These are phyloP conservation scores for Candida sonorensis DNA, from an alignment of 805 yeast species.

Conservation along the genomic window DNA sequence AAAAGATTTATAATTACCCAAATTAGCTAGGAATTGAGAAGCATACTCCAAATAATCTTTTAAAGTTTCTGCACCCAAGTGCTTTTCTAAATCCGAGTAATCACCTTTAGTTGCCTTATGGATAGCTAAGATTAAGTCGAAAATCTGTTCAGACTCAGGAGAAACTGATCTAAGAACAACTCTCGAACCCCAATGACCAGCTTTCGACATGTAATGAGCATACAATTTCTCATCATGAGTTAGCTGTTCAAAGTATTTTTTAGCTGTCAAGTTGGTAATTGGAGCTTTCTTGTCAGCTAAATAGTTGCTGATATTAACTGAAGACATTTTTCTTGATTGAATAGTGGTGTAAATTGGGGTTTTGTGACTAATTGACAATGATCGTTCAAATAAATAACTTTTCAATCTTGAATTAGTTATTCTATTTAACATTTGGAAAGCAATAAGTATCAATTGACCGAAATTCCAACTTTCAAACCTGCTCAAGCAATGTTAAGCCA, in stretches of 20 bases:
- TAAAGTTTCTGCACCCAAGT: slow-evolving; percentile 31
- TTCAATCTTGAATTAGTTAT: background rate
- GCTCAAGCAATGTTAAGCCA: too few species aligned
- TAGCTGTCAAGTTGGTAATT: slow-evolving; percentile 61
- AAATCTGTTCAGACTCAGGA: slow-evolving; percentile 71
- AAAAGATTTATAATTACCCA: slow-evolving; percentile 79
- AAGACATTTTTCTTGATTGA: background rate
- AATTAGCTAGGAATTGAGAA: slow-evolving; percentile 66
- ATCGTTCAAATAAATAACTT: too few species aligned
- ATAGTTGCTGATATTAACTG: slow-evolving; percentile 20
- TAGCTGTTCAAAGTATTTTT: slow-evolving; percentile 60
- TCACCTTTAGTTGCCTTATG: slow-evolving; percentile 48
- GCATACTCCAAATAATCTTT: slow-evolving; percentile 59
- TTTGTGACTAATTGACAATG: background rate
- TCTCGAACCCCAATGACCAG: slow-evolving; percentile 78
- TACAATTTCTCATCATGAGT: slow-evolving; percentile 55
- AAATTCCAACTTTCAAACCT: too few species aligned
- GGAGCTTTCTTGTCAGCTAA: slow-evolving; percentile 65
- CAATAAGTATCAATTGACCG: too few species aligned
- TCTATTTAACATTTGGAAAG: background rate
- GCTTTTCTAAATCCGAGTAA: slow-evolving; percentile 29
- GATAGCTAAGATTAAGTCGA: slow-evolving; percentile 57
- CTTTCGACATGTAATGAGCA: slow-evolving; percentile 79
- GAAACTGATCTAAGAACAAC: slow-evolving; percentile 77
- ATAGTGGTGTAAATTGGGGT: background rate